Evolutionary conservation across 129 eudicot genomes (phyloP), one percentile per base, ranked within the genome.

Genomic region (Chrysanthemum makinoi): DNA sequence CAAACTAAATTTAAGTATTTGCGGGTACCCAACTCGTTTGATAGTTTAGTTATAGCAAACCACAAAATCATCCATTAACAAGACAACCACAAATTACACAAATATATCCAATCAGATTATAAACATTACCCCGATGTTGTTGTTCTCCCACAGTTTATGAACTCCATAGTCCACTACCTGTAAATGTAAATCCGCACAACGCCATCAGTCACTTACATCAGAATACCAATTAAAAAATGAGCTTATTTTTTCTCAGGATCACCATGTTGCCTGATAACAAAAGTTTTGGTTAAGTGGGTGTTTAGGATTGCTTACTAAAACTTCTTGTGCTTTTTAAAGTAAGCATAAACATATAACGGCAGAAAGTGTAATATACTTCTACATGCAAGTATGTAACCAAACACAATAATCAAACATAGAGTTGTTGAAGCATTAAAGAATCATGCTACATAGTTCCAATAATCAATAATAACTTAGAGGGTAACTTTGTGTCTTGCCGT

Each of bases 151-250:
- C 16, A 87, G 66, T 44, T 66, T 80, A 75, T 66, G 84, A 74
- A 87, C 81, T 18, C 95, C 95, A 48, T 80, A 81, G 63, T 85
- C 90, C 59, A 87, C 86, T 0, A 87, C 93, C 93, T 87, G 85
- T 65, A 83, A 83, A 61, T 22, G 74, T 49, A 66, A 56, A 65
- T 68, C 69, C 63, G 22, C 44, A 66, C 19, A 72, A 2, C 54
- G 28, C 28, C 53, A 47, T 72, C n/a, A 79, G 78, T 79, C 16
- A 1, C 30, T 8, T 17, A 63, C 10, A 55, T 54, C 5, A 64
- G 15, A 64, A 39, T 39, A 39, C 6, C 44, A 6, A 39, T 6
- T 11, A 62, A 35, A 10, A 5, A 72, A 26, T 19, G 0, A 56
- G 17, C 49, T 13, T 24, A 59, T 6, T 33, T 33, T 3, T 33